phyloP scores from a whole-genome alignment of 2,329 filamentous ascomycete species.

The Ascosphaera apis region DNA sequence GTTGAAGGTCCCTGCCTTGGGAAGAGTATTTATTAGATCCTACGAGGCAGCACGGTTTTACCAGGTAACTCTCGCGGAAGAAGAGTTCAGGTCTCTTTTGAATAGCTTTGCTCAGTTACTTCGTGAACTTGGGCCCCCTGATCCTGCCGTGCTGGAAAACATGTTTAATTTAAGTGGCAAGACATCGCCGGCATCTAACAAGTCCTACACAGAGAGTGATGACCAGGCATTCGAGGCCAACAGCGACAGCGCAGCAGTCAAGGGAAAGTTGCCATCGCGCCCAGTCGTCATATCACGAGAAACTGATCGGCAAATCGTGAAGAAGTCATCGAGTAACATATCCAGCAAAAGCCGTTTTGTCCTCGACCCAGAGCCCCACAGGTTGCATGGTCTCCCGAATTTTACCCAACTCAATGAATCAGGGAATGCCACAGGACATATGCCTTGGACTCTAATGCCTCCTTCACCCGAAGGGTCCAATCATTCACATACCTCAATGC shows the following conservation, averaged over 20 bases:
- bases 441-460: background rate
- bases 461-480: background rate
- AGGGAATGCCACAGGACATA: no score
- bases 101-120: slow-evolving; percentile 61
- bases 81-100: slow-evolving; percentile 59
- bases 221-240: slow-evolving; percentile 10
- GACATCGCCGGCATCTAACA: slow-evolving; percentile 9
- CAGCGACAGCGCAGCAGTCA: slow-evolving; percentile 7
- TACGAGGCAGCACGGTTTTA: slow-evolving; percentile 83
- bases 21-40: slow-evolving; percentile 39
- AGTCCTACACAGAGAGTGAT: slow-evolving; percentile 10
- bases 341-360: background rate
- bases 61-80: slow-evolving; percentile 40
- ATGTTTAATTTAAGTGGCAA: slow-evolving; percentile 6
- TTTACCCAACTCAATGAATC: background rate
- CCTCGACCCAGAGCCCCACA: background rate
- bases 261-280: background rate
- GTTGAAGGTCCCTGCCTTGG: slow-evolving; percentile 27
- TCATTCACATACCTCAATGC: background rate
- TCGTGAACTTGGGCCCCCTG: slow-evolving; percentile 45
- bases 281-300: background rate
- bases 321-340: background rate
- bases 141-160: slow-evolving; percentile 28
- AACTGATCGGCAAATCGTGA: background rate
- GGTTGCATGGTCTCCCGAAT: background rate